Evolutionary conservation across 441 rosid species (phyloP), one percentile per base, ranked within the genome.

Genomic region (Arabidopsis hybrid): DNA sequence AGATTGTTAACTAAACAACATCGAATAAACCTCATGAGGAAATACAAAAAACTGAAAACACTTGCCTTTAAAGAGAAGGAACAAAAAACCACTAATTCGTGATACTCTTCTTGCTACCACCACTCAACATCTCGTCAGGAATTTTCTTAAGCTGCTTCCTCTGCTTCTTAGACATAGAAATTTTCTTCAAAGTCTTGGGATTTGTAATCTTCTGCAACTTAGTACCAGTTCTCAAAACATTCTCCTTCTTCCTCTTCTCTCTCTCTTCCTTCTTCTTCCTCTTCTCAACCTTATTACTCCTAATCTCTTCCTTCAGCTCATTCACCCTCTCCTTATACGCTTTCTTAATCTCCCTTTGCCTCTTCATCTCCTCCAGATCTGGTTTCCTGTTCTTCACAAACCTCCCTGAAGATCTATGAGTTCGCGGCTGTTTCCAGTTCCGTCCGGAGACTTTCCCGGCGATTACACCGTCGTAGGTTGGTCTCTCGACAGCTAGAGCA

Each of bases 391-490:
- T 55, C 83, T 80, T 90, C 80, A 86, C 97, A 13, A 79, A 79
- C 83, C 72, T 71, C 67, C 94, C 97, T 35, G 99, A 94, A 32
- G 98, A 81, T 29, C 97, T 82, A 5, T 86, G 89, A 69, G 76
- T 76, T 67, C 93, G 70, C 65, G 81, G 82, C 85, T 83, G 85
- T 81, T 93, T 93, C 98, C 97, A 91, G n/a, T 80, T 84, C 81
- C 97, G 76, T 2, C 96, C 98, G 0, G 97, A 93, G 6, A 85
- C 97, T 80, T 65, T 90, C 56, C 98, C 98, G 26, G 91, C 93
- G 31, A 95, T 92, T 56, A 95, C 96, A 14, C 97, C 99, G 78
- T 92, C 97, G 85, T 89, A 92, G 1, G 91, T 88, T 1, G 97
- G 93, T 39, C 16, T 77, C 16, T 89, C 97, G 35, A 86, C 73